A percentile compares a stretch with the other conserved stretches of the same genome.
phyloP scores from a whole-genome alignment of 2,329 filamentous ascomycete genomes.

The Shiraia bambusicola region DNA sequence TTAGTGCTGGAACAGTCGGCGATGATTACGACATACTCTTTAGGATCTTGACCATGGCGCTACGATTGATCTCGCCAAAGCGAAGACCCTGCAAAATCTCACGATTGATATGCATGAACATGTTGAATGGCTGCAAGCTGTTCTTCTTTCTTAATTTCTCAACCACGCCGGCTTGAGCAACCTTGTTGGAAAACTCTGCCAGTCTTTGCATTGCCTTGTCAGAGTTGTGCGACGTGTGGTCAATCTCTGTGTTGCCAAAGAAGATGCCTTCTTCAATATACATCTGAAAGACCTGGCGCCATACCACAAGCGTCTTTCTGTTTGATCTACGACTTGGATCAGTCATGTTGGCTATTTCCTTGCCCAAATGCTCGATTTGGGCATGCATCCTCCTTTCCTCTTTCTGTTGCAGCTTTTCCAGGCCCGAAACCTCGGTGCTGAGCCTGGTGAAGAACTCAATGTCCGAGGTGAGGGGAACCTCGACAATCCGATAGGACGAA shows the following conservation, averaged over 20 bases:
- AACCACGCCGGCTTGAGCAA: slow-evolving; percentile 61
- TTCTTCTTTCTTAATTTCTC: slow-evolving; percentile 64
- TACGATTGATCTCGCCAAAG: slow-evolving; percentile 81
- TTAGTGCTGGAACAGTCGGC: not conserved
- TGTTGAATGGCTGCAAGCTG: slow-evolving; percentile 64
- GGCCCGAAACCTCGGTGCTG: slow-evolving; percentile 66
- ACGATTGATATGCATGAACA: slow-evolving; percentile 72
- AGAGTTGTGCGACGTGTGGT: slow-evolving; percentile 68
- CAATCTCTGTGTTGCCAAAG: slow-evolving; percentile 73
- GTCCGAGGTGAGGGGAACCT: slow-evolving; percentile 76
- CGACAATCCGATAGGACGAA: slow-evolving; percentile 53
- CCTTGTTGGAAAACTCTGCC: slow-evolving; percentile 69
- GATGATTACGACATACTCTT: slow-evolving; percentile 62
- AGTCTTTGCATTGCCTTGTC: slow-evolving; percentile 67
- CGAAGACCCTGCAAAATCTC: slow-evolving; percentile 76
- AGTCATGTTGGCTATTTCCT: slow-evolving; percentile 64
- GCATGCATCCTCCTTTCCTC: slow-evolving; percentile 65
- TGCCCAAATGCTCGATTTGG: slow-evolving; percentile 65
- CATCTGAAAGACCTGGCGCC: slow-evolving; percentile 79
- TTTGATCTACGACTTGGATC: slow-evolving; percentile 65
- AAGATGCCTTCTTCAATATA: slow-evolving; percentile 81
- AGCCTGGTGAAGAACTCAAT: slow-evolving; percentile 77
- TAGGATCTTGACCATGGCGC: slow-evolving; percentile 77
- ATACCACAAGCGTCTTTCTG: slow-evolving; percentile 66
- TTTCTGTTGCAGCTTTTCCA: slow-evolving; percentile 67